Evolutionary conservation across 306 rosid species (phyloP), one percentile per base, ranked within the genome.

Genomic region (Fragaria vesca): DNA sequence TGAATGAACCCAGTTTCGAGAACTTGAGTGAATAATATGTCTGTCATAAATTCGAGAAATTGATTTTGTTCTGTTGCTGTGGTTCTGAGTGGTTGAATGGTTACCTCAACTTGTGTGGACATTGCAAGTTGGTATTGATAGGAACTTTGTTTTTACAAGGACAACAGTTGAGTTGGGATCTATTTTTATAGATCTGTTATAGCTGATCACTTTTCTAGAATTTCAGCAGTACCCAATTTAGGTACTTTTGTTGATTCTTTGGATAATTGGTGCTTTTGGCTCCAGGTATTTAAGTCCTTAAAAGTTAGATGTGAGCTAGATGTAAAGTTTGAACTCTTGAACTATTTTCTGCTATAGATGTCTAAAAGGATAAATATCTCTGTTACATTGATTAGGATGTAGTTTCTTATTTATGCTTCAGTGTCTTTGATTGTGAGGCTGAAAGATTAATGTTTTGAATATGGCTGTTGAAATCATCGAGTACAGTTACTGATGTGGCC

Each of bases 401-500:
- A 43, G 16, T 70, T 72, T 72, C 18, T 5, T 20, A n/a, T 51
- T 11, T 72, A 0, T 48, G 21, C 61, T 30, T 48, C 43, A 32
- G 16, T 34, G 34, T 32, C 47, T 72, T 38, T 34, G 74, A 50
- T 17, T 32, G 16, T 72, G 57, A 32, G 32, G 48, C 63, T 72
- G 52, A 24, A 55, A 42, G 54, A 12, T 1, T 42, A 10, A 32
- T 74, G 15, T 57, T 34, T 74, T 40, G 18, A 42, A 7, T 36
- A 21, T 60, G 36, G 20, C 48, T 71, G 60, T 66, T 69, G 71
- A 60, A 43, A 54, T 54, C 76, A 12, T 72, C 26, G 69, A 57
- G 73, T 58, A 48, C 82, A 94, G 98, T 86, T 42, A 78, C 83
- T 67, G 98, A 94, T 85, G 75, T 91, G 78, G 86, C 93, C 17